Evolutionary conservation across 2,329 filamentous ascomycete species (phyloP).

Genomic region (Geosmithia putterillii): DNA sequence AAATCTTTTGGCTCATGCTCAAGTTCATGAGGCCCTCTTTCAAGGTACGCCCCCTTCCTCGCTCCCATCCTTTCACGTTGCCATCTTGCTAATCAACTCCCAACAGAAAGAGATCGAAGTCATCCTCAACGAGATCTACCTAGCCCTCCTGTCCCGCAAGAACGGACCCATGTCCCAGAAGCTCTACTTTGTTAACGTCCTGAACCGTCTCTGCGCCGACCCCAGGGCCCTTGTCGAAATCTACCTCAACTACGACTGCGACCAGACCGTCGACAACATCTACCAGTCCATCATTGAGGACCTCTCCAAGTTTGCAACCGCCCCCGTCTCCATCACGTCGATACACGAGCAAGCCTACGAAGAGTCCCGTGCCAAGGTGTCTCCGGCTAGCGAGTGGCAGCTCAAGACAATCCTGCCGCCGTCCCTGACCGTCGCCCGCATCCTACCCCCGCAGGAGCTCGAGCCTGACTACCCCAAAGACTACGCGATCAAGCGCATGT

Average conservation of each 20-base stretch:
- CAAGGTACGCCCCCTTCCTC: slow-evolving; percentile 46
- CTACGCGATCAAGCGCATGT: slow-evolving; percentile 81
- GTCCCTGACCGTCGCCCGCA: slow-evolving; percentile 68
- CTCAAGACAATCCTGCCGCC: slow-evolving; percentile 75
- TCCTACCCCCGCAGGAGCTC: slow-evolving; percentile 43
- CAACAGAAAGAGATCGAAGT: slow-evolving; percentile 87
- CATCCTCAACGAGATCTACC: slow-evolving; percentile 93
- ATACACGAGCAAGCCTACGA: slow-evolving; percentile 78
- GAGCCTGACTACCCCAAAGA: slow-evolving; percentile 74
- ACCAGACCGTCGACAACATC: slow-evolving; percentile 90
- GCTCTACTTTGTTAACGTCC: slow-evolving; percentile 75
- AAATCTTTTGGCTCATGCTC: slow-evolving; percentile 97
- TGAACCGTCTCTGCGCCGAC: slow-evolving; percentile 75
- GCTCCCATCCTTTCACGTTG: background rate
- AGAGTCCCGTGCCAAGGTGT: slow-evolving; percentile 56
- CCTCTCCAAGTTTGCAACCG: slow-evolving; percentile 73
- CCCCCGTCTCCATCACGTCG: slow-evolving; percentile 61
- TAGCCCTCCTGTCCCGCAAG: slow-evolving; percentile 79
- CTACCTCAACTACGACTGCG: slow-evolving; percentile 97
- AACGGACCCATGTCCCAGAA: slow-evolving; percentile 85
- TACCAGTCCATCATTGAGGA: slow-evolving; percentile 94
- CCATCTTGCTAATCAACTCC: slow-evolving; percentile 5
- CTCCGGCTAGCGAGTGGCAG: slow-evolving; percentile 66
- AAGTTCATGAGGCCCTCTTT: slow-evolving; percentile 87
- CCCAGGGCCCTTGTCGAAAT: slow-evolving; percentile 84